Evolutionary conservation across 306 rosid genomes (phyloP).

Genomic region (Trichosanthes cucumerina): DNA sequence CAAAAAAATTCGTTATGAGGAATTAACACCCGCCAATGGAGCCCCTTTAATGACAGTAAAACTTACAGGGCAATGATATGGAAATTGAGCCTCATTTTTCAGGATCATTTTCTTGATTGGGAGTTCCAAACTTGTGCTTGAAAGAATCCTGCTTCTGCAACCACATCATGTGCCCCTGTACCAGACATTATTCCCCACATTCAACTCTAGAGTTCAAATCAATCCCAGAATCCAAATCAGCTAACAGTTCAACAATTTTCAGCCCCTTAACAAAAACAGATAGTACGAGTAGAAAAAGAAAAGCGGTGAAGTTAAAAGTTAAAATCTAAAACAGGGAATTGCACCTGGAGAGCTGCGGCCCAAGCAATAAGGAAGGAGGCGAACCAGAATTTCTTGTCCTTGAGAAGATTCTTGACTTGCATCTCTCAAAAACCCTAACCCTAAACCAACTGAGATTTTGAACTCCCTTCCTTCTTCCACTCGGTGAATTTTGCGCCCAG

Average conservation of each 20-base stretch:
- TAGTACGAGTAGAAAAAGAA: background rate
- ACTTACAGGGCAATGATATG: background rate
- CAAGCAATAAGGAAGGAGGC: constrained; percentile 57
- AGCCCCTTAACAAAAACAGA: background rate
- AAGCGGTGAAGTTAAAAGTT: background rate
- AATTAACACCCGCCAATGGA: background rate
- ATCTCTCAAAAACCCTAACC: constrained; percentile 23
- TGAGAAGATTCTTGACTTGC: constrained; percentile 47
- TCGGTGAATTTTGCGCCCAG: background rate
- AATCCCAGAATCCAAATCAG: background rate
- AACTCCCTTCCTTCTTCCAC: background rate
- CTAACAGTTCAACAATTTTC: background rate
- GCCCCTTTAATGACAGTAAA: background rate
- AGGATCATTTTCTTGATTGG: constrained; percentile 10
- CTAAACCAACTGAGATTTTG: constrained; percentile 1
- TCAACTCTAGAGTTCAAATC: background rate
- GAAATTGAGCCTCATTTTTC: constrained; percentile 3
- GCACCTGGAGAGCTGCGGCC: constrained; percentile 78
- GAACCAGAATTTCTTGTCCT: constrained; percentile 68
- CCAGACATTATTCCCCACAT: background rate
- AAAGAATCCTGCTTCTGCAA: constrained; percentile 63
- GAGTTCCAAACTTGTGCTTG: constrained; percentile 54
- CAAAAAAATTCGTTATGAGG: background rate
- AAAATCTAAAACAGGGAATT: background rate
- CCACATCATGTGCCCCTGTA: constrained; percentile 84